A percentile compares a stretch with the other conserved stretches of the same genome.
phyloP scores from a whole-genome alignment of 2,329 filamentous ascomycete genomes.

The Penicillium occitanis region DNA sequence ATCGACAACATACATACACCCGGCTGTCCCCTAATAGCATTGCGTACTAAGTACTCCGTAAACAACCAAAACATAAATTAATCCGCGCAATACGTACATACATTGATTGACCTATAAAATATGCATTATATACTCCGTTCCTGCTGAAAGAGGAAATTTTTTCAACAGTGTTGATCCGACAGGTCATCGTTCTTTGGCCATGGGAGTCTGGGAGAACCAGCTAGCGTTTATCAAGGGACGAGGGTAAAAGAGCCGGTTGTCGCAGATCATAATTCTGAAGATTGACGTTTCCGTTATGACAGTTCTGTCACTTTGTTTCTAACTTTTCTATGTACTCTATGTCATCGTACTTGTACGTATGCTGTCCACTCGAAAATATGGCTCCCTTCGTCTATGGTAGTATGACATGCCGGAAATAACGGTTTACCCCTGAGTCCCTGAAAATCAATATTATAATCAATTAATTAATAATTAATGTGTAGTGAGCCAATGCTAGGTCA shows the following conservation, averaged over 20 bases:
- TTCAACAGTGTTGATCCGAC: neutral
- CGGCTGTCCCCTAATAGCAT: neutral
- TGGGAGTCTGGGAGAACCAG: neutral
- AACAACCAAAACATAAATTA: neutral
- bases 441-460: neutral
- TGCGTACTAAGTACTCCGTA: neutral
- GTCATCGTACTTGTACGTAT: no score
- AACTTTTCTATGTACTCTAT: no score
- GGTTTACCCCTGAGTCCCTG: constrained; percentile 4
- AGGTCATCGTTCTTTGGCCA: neutral
- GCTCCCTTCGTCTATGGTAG: neutral
- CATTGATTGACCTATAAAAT: neutral
- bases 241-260: neutral
- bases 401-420: neutral
- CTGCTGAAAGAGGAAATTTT: neutral
- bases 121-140: neutral
- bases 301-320: no score
- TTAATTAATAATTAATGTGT: neutral
- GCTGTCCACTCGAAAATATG: no score
- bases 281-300: neutral
- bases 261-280: neutral
- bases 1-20: neutral
- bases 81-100: neutral
- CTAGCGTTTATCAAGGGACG: neutral
- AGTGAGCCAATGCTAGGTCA: neutral